Evolutionary conservation across 2,329 filamentous ascomycete genomes (phyloP).

Genomic region (Parafenestella ontariensis): DNA sequence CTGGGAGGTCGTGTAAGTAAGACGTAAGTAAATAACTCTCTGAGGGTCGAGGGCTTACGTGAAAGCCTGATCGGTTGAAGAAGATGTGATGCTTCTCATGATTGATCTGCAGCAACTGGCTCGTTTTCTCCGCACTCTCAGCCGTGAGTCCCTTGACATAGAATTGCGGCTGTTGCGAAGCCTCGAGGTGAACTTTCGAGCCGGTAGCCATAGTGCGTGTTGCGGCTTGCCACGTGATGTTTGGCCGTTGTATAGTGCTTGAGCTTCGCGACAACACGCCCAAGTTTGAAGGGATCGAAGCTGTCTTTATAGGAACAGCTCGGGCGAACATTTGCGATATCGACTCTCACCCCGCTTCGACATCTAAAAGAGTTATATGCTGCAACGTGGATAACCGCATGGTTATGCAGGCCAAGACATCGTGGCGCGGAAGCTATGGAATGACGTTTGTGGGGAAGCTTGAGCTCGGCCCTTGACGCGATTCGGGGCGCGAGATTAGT

Average conservation of each 20-base stretch:
- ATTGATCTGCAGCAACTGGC: slow-evolving; percentile 77
- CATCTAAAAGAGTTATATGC: neutral
- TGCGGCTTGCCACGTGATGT: neutral
- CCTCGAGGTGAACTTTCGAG: slow-evolving; percentile 51
- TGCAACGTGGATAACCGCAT: neutral
- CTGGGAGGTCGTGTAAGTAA: slow-evolving; percentile 16
- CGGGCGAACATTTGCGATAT: slow-evolving; percentile 10
- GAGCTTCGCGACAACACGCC: neutral
- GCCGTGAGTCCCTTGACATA: slow-evolving; percentile 56
- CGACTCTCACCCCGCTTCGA: neutral
- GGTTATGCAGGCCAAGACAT: neutral
- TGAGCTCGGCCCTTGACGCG: neutral
- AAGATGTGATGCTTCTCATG: slow-evolving; percentile 78
- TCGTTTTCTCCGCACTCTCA: slow-evolving; percentile 68
- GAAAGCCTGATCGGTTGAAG: slow-evolving; percentile 77
- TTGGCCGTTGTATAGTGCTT: neutral
- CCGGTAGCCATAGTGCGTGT: slow-evolving; percentile 39
- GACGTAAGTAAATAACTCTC: neutral
- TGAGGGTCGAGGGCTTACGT: slow-evolving; percentile 56
- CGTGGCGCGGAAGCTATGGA: neutral
- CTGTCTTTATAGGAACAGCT: slow-evolving; percentile 7
- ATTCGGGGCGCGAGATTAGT: neutral
- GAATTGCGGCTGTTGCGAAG: slow-evolving; percentile 55
- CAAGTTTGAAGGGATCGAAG: neutral
- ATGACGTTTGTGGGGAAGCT: slow-evolving; percentile 15